These are phyloP conservation scores for Aspergillus transmontanensis DNA, from an alignment of 2,329 filamentous ascomycete genomes.

Conservation along the genomic window DNA sequence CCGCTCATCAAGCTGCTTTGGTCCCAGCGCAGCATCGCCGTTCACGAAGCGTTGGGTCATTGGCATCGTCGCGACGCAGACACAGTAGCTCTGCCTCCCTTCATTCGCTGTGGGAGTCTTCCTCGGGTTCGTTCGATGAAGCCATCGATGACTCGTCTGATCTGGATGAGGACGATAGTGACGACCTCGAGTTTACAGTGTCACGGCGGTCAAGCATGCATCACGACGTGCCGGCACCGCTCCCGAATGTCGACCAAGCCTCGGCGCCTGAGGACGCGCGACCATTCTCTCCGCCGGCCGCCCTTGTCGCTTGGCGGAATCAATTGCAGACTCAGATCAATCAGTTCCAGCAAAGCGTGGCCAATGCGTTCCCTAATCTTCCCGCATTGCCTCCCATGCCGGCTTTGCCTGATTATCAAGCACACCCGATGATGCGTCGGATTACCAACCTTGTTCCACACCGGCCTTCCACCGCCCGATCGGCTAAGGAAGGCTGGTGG, in stretches of 20 bases:
- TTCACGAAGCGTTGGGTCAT: conserved; percentile 64
- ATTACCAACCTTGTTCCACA: conserved; percentile 74
- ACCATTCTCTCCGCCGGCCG: conserved; percentile 57
- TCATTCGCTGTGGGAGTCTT: conserved; percentile 66
- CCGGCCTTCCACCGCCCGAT: conserved; percentile 55
- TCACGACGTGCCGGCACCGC: conserved; percentile 31
- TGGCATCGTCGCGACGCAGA: conserved; percentile 57
- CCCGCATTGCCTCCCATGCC: conserved; percentile 62
- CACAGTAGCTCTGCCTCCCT: conserved; percentile 68
- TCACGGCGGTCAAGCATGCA: conserved; percentile 42
- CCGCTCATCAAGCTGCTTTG: conserved; percentile 65
- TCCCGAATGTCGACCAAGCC: conserved; percentile 28
- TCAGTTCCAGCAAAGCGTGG: conserved; percentile 73
- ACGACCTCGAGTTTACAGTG: conserved; percentile 29
- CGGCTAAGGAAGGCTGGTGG: conserved; percentile 62
- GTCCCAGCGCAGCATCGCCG: conserved; percentile 64
- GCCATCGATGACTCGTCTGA: conserved; percentile 45
- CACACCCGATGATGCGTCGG: conserved; percentile 70
- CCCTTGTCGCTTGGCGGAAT: conserved; percentile 71
- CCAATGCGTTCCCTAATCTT: conserved; percentile 66
- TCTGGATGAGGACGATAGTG: conserved; percentile 28
- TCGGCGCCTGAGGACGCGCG: conserved; percentile 29
- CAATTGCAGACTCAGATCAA: conserved; percentile 74
- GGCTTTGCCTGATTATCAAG: conserved; percentile 71
- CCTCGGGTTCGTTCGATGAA: conserved; percentile 49